These are phyloP conservation scores for Arthrobotrys sinensis DNA, from an alignment of 2,329 filamentous ascomycete genomes.

Conservation along the genomic window DNA sequence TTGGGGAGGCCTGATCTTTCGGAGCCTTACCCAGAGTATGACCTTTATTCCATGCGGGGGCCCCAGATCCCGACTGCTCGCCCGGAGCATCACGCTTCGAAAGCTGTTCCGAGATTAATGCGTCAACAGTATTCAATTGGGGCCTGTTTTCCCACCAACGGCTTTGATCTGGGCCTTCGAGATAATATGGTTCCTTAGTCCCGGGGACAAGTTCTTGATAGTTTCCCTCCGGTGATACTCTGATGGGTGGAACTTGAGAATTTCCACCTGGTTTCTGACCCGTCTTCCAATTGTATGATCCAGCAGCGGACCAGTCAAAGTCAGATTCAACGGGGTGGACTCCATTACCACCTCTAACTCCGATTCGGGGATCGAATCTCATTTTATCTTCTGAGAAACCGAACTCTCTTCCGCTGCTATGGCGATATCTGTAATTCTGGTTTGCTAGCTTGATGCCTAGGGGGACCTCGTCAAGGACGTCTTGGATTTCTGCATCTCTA, in stretches of 20 bases:
- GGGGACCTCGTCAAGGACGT: neutral
- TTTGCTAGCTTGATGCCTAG: neutral
- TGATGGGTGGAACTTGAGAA: neutral
- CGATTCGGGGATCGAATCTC: no score
- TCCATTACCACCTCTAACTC: no score
- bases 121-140: no score
- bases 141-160: no score
- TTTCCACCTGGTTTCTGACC: neutral
- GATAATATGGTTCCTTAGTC: neutral
- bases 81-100: neutral
- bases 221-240: neutral
- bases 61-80: neutral
- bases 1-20: neutral
- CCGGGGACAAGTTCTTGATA: neutral
- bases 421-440: neutral
- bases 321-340: no score
- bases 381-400: neutral
- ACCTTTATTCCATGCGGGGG: neutral
- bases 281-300: no score
- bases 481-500: neutral
- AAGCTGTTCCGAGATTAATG: no score
- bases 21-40: neutral
- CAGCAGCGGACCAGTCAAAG: no score
- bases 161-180: neutral
- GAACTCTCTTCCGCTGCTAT: neutral